Base-by-base conservation (phyloP, 2,329 filamentous ascomycete genomes). In the Cytospora leucostoma region DNA sequence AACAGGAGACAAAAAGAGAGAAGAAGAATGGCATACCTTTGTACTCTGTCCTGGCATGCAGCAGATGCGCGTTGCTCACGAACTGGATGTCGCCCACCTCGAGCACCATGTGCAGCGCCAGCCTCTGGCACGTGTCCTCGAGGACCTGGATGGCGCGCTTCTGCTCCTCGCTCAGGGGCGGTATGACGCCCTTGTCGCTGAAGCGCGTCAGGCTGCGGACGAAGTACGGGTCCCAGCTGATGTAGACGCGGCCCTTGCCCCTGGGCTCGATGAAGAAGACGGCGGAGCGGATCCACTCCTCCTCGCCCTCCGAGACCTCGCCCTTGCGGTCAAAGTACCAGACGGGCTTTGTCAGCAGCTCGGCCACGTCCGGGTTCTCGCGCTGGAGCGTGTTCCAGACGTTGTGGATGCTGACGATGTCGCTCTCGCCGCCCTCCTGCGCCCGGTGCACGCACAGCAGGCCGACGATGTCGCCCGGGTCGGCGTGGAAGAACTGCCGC, bases 271-370 rank as follows among this genome's bases (percentile, higher is more conserved):
- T 79, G 74, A 93, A 96, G 69, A 95, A 85, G 19, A 96, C 85
- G 13, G 85, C 82, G 37, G 88, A 86, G 51, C 83, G 81, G 70
- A 92, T 90, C 77, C 87, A 96, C 63, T 88, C 87, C 61, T 93
- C 85, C 75, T 96, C 83, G 13, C 91, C 92, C 15, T 81, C 78
- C 27, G 87, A 90, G 1, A 85, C 86, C 79, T 96, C 92, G 12
- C 92, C 92, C 79, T 96, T 96, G 61, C 92, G 88, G 76, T 96
- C 92, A 74, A 96, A 94, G 78, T 96, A 95, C 92, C 92, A 96
- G 67, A 92, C 86, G 0, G 92, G 92, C 73, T 88, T 78, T 1
- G 90, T 89, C 59, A 96, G 80, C 7, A 88, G 82, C 74, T 90
- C 86, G 0, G 91, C 88, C 1, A 96, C 88, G 70, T 94, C 92